A percentile compares a stretch with the other conserved stretches of the same genome.
phyloP scores from a whole-genome alignment of 306 rosid species.

The Dryas alaskensis region DNA sequence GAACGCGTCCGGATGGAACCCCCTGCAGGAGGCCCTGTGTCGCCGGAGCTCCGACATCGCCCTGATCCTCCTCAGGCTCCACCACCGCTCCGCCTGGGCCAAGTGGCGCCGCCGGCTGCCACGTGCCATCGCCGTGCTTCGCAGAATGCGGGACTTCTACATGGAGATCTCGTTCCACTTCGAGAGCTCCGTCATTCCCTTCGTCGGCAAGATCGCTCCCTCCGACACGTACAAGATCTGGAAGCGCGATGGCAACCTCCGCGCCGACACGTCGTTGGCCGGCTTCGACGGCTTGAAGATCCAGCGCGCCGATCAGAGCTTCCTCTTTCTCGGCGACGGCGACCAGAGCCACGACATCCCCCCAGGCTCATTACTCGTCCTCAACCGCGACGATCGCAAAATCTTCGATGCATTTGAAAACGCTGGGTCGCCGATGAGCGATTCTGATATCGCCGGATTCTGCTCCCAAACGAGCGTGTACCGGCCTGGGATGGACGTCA shows the following conservation, averaged over 20 bases:
- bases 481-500: constrained; percentile 94
- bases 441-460: constrained; percentile 68
- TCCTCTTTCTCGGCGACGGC: constrained; percentile 89
- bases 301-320: constrained; percentile 95
- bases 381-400: constrained; percentile 67
- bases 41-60: constrained; percentile 77
- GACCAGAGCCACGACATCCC: constrained; percentile 48
- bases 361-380: constrained; percentile 58
- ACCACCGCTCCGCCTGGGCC: constrained; percentile 84
- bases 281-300: constrained; percentile 93
- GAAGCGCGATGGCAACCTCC: constrained; percentile 88
- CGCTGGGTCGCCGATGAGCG: constrained; percentile 76
- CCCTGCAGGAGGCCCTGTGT: constrained; percentile 83
- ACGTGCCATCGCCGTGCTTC: constrained; percentile 67
- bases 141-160: constrained; percentile 91
- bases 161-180: constrained; percentile 95
- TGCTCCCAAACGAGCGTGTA: constrained; percentile 84
- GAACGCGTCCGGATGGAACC: constrained; percentile 82
- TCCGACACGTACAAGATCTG: constrained; percentile 91
- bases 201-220: constrained; percentile 84
- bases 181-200: constrained; percentile 95
- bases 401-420: constrained; percentile 87
- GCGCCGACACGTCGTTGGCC: constrained; percentile 82
- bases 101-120: constrained; percentile 97
- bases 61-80: constrained; percentile 54